Evolutionary conservation across 139 green algal genomes (phyloP).

Genomic region (Tetradesmus lagerheimii): DNA sequence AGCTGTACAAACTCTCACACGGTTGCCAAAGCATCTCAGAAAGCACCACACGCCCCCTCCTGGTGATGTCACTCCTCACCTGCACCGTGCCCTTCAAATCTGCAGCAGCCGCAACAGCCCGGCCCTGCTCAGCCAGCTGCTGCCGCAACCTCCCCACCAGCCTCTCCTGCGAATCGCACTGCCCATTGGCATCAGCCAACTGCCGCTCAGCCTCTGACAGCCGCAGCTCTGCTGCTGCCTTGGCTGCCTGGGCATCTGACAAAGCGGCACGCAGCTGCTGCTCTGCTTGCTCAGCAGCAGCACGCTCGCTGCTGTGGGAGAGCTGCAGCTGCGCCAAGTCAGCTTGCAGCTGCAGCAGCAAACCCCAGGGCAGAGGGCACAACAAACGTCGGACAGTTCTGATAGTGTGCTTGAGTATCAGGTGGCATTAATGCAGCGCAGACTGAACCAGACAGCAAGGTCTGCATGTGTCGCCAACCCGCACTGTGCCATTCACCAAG

Average conservation of each 20-base stretch:
- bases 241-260: constrained; percentile 29
- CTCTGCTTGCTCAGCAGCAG: not conserved
- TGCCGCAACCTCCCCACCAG: constrained; percentile 28
- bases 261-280: not conserved
- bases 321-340: constrained; percentile 49
- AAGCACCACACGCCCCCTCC: not conserved
- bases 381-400: not conserved
- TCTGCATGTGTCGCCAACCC: no score
- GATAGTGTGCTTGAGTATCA: not conserved
- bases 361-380: not conserved
- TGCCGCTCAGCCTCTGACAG: constrained; percentile 11
- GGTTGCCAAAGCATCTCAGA: not conserved
- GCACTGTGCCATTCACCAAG: no score
- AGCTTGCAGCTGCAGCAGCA: constrained; percentile 33
- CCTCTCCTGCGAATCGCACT: constrained; percentile 11
- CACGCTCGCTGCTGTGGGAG: constrained; percentile 32
- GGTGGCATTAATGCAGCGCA: no score
- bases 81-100: constrained; percentile 34
- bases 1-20: no score
- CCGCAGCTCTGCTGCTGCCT: constrained; percentile 25
- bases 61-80: not conserved
- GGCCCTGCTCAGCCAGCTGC: not conserved
- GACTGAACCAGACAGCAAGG: no score
- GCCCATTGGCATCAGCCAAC: constrained; percentile 16
- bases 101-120: not conserved